Evolutionary conservation across 225 moss, liverwort and hornwort species (phyloP).

Genomic region (Marchantia polymorpha): DNA sequence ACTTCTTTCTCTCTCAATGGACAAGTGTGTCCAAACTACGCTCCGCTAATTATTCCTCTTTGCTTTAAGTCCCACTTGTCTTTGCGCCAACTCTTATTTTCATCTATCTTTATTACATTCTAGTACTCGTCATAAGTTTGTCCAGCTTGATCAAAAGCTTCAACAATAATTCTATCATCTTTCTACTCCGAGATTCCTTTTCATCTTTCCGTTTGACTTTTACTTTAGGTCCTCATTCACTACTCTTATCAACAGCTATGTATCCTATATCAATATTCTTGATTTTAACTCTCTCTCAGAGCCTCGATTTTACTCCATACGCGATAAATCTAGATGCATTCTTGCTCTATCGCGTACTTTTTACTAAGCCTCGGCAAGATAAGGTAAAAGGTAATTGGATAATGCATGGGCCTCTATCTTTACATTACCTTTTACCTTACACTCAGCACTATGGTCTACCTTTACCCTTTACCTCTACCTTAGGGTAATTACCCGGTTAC

Average conservation of each 20-base stretch:
- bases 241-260: constrained; percentile 44
- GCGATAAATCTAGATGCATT: constrained; percentile 56
- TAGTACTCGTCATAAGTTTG: constrained; percentile 83
- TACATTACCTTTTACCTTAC: no score
- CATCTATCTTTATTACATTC: constrained; percentile 78
- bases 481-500: no score
- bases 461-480: no score
- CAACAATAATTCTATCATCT: constrained; percentile 50
- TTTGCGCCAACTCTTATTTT: constrained; percentile 79
- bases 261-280: constrained; percentile 58
- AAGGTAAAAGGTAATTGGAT: no score
- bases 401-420: no score
- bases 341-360: constrained; percentile 74
- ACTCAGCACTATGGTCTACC: no score
- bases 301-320: constrained; percentile 62
- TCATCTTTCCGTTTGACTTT: constrained; percentile 80
- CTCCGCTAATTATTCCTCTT: constrained; percentile 44
- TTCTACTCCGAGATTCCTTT: constrained; percentile 53
- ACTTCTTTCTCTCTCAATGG: no score
- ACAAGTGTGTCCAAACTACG: constrained; percentile 70
- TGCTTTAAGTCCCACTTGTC: constrained; percentile 79
- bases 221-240: constrained; percentile 56
- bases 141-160: constrained; percentile 59
- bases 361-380: no score
- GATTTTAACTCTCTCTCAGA: constrained; percentile 35